These are phyloP conservation scores for Diaporthe australafricana DNA, from an alignment of 2,329 filamentous ascomycete genomes.

Conservation along the genomic window DNA sequence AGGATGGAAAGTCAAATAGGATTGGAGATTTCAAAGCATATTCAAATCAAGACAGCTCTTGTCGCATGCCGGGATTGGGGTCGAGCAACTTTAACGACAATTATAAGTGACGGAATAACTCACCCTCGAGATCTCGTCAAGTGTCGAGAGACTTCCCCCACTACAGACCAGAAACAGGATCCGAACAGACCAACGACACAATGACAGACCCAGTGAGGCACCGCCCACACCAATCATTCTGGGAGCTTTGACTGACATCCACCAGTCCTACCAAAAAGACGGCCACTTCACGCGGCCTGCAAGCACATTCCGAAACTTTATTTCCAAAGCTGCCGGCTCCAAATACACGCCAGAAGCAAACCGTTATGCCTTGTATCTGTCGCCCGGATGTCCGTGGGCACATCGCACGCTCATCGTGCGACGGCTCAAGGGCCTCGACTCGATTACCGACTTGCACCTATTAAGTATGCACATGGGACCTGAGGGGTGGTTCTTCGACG, in stretches of 20 bases:
- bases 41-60: background rate
- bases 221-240: background rate
- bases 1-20: background rate
- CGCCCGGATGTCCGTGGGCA: constrained; percentile 74
- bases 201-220: constrained; percentile 14
- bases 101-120: background rate
- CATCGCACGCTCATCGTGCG: constrained; percentile 80
- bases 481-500: constrained; percentile 65
- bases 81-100: too few species aligned
- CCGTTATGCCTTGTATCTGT: constrained; percentile 72
- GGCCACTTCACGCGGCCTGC: constrained; percentile 65
- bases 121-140: background rate
- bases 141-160: background rate
- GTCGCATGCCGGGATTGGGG: background rate
- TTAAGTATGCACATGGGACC: constrained; percentile 74
- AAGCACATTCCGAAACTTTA: constrained; percentile 65
- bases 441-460: constrained; percentile 74
- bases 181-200: background rate
- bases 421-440: constrained; percentile 78
- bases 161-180: background rate
- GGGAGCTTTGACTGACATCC: background rate
- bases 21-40: background rate
- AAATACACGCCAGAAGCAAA: constrained; percentile 68
- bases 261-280: constrained; percentile 46
- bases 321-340: constrained; percentile 63